Base-by-base conservation (phyloP, 129 eudicot genomes). In the Sambucus nigra region DNA sequence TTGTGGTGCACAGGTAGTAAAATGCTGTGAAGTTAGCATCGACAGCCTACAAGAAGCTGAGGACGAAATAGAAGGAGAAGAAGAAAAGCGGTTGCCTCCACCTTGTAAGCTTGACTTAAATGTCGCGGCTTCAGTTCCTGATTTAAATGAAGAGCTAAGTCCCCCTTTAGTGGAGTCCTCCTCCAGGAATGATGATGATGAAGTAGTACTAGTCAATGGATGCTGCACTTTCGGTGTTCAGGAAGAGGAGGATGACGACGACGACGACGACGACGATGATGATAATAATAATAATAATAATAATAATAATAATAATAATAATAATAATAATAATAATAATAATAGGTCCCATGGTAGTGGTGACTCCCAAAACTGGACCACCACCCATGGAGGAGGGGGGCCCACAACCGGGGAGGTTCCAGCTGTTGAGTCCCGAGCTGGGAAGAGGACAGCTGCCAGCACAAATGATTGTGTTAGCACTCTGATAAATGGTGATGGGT, bases 71-170 rank as follows among this genome's bases (percentile, higher is more conserved):
- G 55, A 12, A 44, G 56, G 82, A 47, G 55, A 12, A 44, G 56
- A 54, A 54, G 57, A 61, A 16, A 75, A 69, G 22, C 60, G 46
- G 17, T 21, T 24, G 26, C 88, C 93, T 7, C 58, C 89, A 15
- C 58, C 69, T 52, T 56, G 80, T 15, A 83, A 64, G 38, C 95
- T 89, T 11, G 98, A 89, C 68, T 51, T 89, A 46, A 89, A 89
- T 29, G 75, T 85, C 44, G 83, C n/a, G n/a, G n/a, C 82, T 17
- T 75, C 95, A 22, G 98, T 89, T 4, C 95, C 98, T 2, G 95
- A 91, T 72, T 66, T 91, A 27, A 91, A 91, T 20, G 95, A 91
- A 55, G 98, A 77, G 51, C 55, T 85, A 13, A 69, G n/a, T n/a
- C n/a, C 55, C 39, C 77, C 89, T 25, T 79, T 73, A 13, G 63